Conservation (phyloP, 805 yeast species). For the Schizosaccharomyces lindneri region DNA sequence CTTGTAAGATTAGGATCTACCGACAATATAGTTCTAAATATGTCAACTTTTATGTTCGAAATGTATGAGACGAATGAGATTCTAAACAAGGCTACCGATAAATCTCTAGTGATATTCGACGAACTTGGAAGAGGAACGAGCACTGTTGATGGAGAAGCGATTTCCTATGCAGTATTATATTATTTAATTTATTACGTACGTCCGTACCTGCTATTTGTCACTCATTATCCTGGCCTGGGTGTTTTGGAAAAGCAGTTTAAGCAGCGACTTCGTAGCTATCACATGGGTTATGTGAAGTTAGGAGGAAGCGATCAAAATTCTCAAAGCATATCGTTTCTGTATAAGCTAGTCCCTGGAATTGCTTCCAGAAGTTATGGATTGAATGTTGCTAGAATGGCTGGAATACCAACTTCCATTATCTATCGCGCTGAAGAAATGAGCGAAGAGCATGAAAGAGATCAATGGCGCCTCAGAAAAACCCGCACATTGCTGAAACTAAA, state of each 20-base stretch:
- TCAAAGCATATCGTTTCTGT: slow-evolving; percentile 22
- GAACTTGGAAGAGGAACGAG: slow-evolving; percentile 61
- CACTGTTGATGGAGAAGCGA: slow-evolving; percentile 55
- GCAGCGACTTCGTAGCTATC: slow-evolving; percentile 28
- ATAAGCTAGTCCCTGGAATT: slow-evolving; percentile 24
- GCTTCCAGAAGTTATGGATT: slow-evolving; percentile 55
- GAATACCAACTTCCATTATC: slow-evolving; percentile 15
- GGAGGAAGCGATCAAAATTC: slow-evolving; percentile 11
- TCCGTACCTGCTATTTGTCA: slow-evolving; percentile 50
- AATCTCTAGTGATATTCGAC: slow-evolving; percentile 41
- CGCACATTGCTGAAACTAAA: not conserved
- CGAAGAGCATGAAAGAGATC: not conserved
- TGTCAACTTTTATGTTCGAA: slow-evolving; percentile 67
- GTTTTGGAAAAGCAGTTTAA: slow-evolving; percentile 21
- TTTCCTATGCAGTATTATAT: slow-evolving; percentile 47
- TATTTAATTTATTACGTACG: slow-evolving; percentile 23
- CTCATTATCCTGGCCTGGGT: slow-evolving; percentile 55
- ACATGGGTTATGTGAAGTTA: slow-evolving; percentile 37
- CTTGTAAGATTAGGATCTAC: slow-evolving; percentile 50
- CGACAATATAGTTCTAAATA: slow-evolving; percentile 49
- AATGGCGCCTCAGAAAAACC: not conserved
- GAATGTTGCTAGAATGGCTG: slow-evolving; percentile 61
- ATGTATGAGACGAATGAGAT: slow-evolving; percentile 41
- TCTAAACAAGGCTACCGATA: slow-evolving; percentile 23
- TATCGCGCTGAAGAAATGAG: slow-evolving; percentile 5